Evolutionary conservation across 2,329 filamentous ascomycete genomes (phyloP), one percentile per base, ranked within the genome.

Genomic region (Colletotrichum somersetense): DNA sequence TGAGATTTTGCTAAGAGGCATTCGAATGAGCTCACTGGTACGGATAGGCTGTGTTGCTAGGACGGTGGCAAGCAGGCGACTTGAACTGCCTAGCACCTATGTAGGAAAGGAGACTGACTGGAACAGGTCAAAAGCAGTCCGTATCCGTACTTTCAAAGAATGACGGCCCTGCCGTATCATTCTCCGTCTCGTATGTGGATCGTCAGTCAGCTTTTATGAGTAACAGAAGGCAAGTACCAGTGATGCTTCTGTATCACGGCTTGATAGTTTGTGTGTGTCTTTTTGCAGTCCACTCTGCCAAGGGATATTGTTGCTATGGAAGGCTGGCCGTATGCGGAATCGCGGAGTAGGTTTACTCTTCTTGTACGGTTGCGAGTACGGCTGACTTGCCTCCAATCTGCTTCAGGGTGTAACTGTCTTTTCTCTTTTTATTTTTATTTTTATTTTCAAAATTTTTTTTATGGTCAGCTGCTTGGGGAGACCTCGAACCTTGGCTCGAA

Each of bases 11-110:
- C 59, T n/a, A 40, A 5, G 20, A 14, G 62, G 50, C 23, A 64
- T 23, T 55, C 18, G 50, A 55, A 56, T 56, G 62, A 64, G 62
- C 50, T 64, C 62, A 64, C 38, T 64, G 62, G 35, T 26, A 63
- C 8, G 26, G 26, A 26, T 26, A 26, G 26, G 48, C 42, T 44
- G 46, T 40, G 46, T 30, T 30, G 44, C 35, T 33, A 61, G 40
- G 40, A 42, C 56, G 44, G 30, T 59, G 26, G 14, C n/a, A 12
- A 52, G 16, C 16, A 0, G 33, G 20, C 30, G n/a, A 57, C 26
- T 16, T 38, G 7, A 35, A 52, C 20, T 20, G 18, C 16, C 18
- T 26, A 26, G 3, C 26, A 26, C 26, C 26, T 26, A 26, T 26
- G 26, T 44, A 44, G 16, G 42, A 20, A 44, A 20, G 42, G 4